These are phyloP conservation scores for Halophytophthora polymorphica DNA, from an alignment of 352 stramenopile species.

Conservation along the genomic window DNA sequence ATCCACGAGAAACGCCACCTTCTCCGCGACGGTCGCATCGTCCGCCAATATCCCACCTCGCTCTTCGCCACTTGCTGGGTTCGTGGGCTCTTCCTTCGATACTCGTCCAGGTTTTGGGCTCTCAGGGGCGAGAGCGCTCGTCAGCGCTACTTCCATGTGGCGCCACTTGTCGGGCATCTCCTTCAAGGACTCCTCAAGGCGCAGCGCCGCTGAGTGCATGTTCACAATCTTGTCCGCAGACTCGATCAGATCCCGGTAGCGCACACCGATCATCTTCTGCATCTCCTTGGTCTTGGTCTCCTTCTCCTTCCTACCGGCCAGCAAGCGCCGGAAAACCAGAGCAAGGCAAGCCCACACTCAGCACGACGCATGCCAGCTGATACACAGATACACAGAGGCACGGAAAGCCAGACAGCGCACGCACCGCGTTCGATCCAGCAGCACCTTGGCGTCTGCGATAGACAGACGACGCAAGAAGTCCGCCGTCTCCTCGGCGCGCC, in stretches of 20 bases:
- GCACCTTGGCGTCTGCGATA: conserved; percentile 78
- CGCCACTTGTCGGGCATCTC: conserved; percentile 86
- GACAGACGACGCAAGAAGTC: conserved; percentile 79
- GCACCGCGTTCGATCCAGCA: conserved; percentile 75
- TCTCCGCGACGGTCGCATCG: conserved; percentile 15
- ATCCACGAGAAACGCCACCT: conserved; percentile 51
- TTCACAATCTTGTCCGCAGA: conserved; percentile 91
- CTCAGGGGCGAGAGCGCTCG: conserved; percentile 23
- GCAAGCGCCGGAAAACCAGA: neutral
- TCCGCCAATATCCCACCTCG: neutral
- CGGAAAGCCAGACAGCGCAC: conserved; percentile 5
- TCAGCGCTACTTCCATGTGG: conserved; percentile 47
- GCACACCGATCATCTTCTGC: conserved; percentile 91
- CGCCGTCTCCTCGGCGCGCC: conserved; percentile 20
- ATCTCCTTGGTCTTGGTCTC: conserved; percentile 88
- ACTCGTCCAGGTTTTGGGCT: neutral
- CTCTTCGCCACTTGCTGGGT: neutral
- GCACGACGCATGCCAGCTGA: neutral
- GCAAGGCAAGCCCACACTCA: neutral
- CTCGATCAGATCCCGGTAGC: conserved; percentile 92
- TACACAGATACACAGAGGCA: neutral
- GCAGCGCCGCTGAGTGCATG: conserved; percentile 87
- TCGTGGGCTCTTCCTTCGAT: neutral
- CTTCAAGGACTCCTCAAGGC: conserved; percentile 75
- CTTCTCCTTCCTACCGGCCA: conserved; percentile 62